Percentiles rank a stretch among this genome's conserved stretches.
phyloP scores from a whole-genome alignment of 2,329 filamentous ascomycete species.

The Sclerotinia subarctica region DNA sequence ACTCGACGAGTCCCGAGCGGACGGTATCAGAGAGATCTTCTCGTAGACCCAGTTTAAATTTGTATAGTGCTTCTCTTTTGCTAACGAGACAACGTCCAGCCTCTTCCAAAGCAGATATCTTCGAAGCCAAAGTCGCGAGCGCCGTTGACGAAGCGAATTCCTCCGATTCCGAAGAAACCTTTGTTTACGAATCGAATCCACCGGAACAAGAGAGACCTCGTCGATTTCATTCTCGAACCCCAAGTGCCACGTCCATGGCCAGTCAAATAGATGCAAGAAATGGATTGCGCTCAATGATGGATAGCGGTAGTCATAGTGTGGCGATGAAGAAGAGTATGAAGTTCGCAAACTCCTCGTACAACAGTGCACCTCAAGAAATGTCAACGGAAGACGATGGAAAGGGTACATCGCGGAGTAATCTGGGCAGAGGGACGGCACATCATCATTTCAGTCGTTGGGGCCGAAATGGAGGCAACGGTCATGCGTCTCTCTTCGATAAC shows the following conservation, averaged over 20 bases:
- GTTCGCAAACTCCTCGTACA: conserved; percentile 77
- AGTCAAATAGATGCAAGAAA: conserved; percentile 61
- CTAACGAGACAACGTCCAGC: conserved; percentile 55
- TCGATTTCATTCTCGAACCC: conserved; percentile 87
- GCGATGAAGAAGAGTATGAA: conserved; percentile 92
- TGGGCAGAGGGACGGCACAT: conserved; percentile 62
- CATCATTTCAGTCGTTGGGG: conserved; percentile 79
- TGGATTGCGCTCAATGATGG: conserved; percentile 57
- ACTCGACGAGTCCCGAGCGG: conserved; percentile 31
- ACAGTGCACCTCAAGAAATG: conserved; percentile 51
- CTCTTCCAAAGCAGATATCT: conserved; percentile 95
- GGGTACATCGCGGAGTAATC: conserved; percentile 57
- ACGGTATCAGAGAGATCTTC: conserved; percentile 34
- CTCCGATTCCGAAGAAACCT: conserved; percentile 96
- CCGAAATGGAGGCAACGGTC: conserved; percentile 62
- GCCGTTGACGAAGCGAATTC: conserved; percentile 95
- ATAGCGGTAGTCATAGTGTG: conserved; percentile 56
- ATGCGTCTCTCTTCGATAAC: conserved; percentile 70
- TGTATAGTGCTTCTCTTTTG: conserved; percentile 43
- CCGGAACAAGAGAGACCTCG: conserved; percentile 62
- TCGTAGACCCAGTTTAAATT: conserved; percentile 42
- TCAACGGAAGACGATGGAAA: conserved; percentile 63
- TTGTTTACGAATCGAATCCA: conserved; percentile 98
- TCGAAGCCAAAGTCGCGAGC: conserved; percentile 93
- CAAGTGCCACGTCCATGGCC: conserved; percentile 81